phyloP scores from a whole-genome alignment of 306 rosid species.

The Castanea crenata region DNA sequence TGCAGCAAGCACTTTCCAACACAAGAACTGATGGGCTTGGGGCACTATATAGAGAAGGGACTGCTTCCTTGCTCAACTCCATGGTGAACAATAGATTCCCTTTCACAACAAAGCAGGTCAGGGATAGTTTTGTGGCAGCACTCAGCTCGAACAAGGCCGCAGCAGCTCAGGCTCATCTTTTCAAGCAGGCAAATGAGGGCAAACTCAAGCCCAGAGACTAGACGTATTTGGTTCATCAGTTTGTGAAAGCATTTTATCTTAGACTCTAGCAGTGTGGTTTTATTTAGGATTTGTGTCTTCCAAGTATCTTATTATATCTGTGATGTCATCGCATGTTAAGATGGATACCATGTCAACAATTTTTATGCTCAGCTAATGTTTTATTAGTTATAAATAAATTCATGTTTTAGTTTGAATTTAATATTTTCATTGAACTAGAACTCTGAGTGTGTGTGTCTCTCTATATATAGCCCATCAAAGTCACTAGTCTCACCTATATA shows the following conservation, averaged over 20 bases:
- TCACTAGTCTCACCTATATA: neutral
- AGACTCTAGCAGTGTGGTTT: conserved; percentile 26
- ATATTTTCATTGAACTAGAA: too few relatives aligned
- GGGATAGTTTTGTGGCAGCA: conserved; percentile 55
- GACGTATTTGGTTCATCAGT: conserved; percentile 15
- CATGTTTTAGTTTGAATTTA: neutral
- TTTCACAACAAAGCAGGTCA: conserved; percentile 69
- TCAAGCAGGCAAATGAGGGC: conserved; percentile 90
- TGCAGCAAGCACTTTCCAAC: conserved; percentile 85
- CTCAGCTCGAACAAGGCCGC: conserved; percentile 74
- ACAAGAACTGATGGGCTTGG: conserved; percentile 74
- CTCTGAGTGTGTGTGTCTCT: too few relatives aligned
- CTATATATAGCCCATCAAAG: neutral
- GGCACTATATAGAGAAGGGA: conserved; percentile 74
- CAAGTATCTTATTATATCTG: neutral
- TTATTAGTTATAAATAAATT: neutral
- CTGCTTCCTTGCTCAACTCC: conserved; percentile 81
- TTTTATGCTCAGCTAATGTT: neutral
- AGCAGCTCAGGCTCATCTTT: conserved; percentile 58
- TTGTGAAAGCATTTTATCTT: conserved; percentile 18
- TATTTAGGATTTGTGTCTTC: conserved; percentile 23
- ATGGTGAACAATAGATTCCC: conserved; percentile 72
- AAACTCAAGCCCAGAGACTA: conserved; percentile 50
- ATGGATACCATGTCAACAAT: neutral
- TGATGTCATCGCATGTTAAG: neutral